These are phyloP conservation scores for Trichosporon sp. DNA, from an alignment of 1,284 basidiomycete genomes.

Conservation along the genomic window DNA sequence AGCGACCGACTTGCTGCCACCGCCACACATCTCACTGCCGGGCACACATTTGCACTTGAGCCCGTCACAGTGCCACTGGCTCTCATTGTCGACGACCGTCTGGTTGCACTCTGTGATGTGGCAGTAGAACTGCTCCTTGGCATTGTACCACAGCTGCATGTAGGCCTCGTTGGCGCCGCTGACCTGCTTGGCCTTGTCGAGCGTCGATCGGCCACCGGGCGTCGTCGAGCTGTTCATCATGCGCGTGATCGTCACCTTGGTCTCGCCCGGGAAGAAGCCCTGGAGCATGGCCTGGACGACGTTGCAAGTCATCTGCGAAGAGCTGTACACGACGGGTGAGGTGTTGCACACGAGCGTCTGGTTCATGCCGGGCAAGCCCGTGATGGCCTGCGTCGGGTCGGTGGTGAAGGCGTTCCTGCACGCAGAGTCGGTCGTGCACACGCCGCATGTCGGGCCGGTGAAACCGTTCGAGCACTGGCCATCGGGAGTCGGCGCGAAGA, in stretches of 20 bases:
- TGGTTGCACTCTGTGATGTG: slow-evolving; percentile 64
- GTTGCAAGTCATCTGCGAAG: slow-evolving; percentile 35
- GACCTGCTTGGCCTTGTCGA: not conserved
- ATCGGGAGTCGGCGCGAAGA: not conserved
- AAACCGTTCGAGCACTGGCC: not conserved
- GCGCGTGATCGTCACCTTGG: slow-evolving; percentile 69
- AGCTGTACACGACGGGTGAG: slow-evolving; percentile 30
- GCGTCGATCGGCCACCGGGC: slow-evolving; percentile 49
- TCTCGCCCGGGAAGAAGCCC: slow-evolving; percentile 60
- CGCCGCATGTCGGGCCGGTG: slow-evolving; percentile 4
- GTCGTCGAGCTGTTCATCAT: slow-evolving; percentile 63
- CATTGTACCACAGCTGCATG: slow-evolving; percentile 75
- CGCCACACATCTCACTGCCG: slow-evolving; percentile 64
- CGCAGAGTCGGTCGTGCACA: slow-evolving; percentile 23
- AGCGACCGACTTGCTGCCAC: slow-evolving; percentile 29
- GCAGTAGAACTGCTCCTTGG: slow-evolving; percentile 74
- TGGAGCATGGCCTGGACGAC: slow-evolving; percentile 70
- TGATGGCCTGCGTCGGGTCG: not conserved
- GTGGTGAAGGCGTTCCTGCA: slow-evolving; percentile 5
- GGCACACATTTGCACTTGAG: slow-evolving; percentile 67
- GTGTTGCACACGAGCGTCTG: slow-evolving; percentile 26
- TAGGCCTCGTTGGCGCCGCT: slow-evolving; percentile 49
- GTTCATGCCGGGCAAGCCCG: slow-evolving; percentile 18
- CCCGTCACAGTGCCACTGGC: slow-evolving; percentile 62
- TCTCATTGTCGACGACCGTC: slow-evolving; percentile 47